Conservation (phyloP, 192 early-diverging fungal genomes). For the Backusella australiensis region DNA sequence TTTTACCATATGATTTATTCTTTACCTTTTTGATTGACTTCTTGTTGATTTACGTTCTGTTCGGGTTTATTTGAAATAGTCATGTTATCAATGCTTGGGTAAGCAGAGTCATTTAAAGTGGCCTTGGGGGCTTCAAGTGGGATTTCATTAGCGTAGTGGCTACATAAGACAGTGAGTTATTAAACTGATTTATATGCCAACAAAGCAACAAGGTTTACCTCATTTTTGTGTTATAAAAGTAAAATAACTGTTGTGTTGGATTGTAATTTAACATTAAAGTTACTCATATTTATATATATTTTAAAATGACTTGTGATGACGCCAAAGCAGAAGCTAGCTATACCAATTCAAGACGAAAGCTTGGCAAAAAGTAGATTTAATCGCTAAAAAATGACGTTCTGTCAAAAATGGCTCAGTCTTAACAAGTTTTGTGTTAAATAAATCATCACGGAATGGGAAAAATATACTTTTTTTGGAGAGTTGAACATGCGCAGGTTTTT, state of each 20-base stretch:
- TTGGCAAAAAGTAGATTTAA: not conserved
- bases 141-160: not conserved
- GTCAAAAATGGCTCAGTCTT: not conserved
- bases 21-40: not conserved
- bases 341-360: not conserved
- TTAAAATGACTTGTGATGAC: not conserved
- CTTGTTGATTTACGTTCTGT: not conserved
- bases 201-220: not conserved
- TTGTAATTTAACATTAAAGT: not conserved
- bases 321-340: not conserved
- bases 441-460: not conserved
- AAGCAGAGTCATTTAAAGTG: not conserved
- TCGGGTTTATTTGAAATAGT: not conserved
- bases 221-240: not conserved
- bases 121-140: not conserved
- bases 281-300: not conserved
- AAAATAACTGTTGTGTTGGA: not conserved
- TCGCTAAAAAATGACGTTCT: not conserved
- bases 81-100: not conserved
- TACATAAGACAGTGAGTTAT: not conserved
- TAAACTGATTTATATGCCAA: not conserved
- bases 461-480: not conserved
- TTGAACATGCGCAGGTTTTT: not conserved
- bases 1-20: not conserved
- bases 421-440: not conserved